phyloP scores from a whole-genome alignment of 2,329 filamentous ascomycete species.

The Nectriaceae sp. region DNA sequence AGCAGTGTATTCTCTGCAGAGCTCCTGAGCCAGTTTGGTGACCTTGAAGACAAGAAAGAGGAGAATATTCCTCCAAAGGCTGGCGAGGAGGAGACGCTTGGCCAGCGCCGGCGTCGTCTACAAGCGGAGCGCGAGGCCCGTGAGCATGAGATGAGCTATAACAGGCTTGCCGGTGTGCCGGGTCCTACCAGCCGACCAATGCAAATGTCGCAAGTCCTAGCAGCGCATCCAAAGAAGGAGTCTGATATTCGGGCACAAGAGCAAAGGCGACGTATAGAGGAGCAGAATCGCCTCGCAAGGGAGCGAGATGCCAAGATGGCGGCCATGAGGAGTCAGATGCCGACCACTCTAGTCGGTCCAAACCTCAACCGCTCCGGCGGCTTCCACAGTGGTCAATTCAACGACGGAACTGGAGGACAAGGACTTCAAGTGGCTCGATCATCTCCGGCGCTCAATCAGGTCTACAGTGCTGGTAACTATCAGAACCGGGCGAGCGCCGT shows the following conservation, averaged over 20 bases:
- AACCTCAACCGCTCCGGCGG: conserved; percentile 43
- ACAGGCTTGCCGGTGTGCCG: conserved; percentile 24
- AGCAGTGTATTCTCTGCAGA: conserved; percentile 69
- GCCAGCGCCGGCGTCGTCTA: conserved; percentile 72
- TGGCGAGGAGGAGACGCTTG: conserved; percentile 73
- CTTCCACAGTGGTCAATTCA: conserved; percentile 55
- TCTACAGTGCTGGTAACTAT: conserved; percentile 22
- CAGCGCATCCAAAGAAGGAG: conserved; percentile 44
- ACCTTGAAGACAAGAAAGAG: conserved; percentile 47
- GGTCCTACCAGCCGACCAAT: conserved; percentile 35
- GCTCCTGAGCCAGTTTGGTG: conserved; percentile 65
- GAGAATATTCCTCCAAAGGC: conserved; percentile 43
- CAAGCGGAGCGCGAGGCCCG: conserved; percentile 70
- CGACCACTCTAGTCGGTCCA: conserved; percentile 38
- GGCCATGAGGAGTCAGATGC: conserved; percentile 52
- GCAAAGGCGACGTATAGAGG: conserved; percentile 42
- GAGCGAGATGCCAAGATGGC: conserved; percentile 53
- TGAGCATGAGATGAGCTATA: conserved; percentile 53
- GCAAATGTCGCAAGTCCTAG: conserved; percentile 62
- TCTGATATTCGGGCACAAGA: conserved; percentile 43
- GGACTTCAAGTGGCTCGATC: conserved; percentile 28
- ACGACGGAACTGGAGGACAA: conserved; percentile 51
- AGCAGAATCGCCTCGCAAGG: conserved; percentile 40
- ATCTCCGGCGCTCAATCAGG: conserved; percentile 29
- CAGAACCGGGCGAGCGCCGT: conserved; percentile 34